A percentile compares a stretch with the other conserved stretches of the same genome.
Evolutionary conservation across 1,284 basidiomycete species (phyloP).

Genomic region (Caloboletus inedulis): DNA sequence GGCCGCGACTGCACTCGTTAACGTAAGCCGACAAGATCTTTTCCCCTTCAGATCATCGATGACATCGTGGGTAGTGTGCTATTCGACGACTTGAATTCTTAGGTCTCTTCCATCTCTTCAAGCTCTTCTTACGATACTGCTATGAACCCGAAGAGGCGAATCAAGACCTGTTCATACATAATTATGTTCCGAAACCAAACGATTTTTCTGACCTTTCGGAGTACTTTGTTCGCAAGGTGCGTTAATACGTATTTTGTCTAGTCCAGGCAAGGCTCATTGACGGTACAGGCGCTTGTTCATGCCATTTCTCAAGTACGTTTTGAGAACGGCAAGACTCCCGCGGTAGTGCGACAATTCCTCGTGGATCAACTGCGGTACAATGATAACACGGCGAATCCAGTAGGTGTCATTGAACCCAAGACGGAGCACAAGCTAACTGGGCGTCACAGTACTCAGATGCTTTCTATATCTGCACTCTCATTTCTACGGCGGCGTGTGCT

Average conservation of each 20-base stretch:
- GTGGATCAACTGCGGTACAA: slow-evolving; percentile 91
- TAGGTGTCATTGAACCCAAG: slow-evolving; percentile 39
- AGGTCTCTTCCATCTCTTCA: slow-evolving; percentile 94
- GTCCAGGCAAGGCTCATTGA: slow-evolving; percentile 6
- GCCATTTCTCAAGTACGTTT: slow-evolving; percentile 86
- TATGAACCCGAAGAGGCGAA: slow-evolving; percentile 79
- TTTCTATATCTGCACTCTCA: slow-evolving; percentile 85
- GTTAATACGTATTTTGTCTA: slow-evolving; percentile 6
- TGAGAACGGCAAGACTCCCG: slow-evolving; percentile 81
- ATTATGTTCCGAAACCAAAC: slow-evolving; percentile 89
- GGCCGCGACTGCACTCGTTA: slow-evolving; percentile 83
- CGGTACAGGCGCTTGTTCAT: slow-evolving; percentile 63
- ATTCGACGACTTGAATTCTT: slow-evolving; percentile 77
- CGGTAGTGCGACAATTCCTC: slow-evolving; percentile 86
- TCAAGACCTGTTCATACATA: slow-evolving; percentile 79
- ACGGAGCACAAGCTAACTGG: slow-evolving; percentile 12
- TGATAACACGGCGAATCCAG: slow-evolving; percentile 90
- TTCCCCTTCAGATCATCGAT: slow-evolving; percentile 5
- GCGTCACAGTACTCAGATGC: slow-evolving; percentile 79
- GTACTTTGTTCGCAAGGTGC: slow-evolving; percentile 92
- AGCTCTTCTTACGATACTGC: slow-evolving; percentile 92
- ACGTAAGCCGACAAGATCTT: slow-evolving; percentile 50
- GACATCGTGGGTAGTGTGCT: slow-evolving; percentile 59
- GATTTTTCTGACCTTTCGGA: slow-evolving; percentile 90
- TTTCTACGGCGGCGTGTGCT: slow-evolving; percentile 79